Base-by-base conservation (phyloP, 192 early-diverging fungal genomes). In the Podila epicladia region DNA sequence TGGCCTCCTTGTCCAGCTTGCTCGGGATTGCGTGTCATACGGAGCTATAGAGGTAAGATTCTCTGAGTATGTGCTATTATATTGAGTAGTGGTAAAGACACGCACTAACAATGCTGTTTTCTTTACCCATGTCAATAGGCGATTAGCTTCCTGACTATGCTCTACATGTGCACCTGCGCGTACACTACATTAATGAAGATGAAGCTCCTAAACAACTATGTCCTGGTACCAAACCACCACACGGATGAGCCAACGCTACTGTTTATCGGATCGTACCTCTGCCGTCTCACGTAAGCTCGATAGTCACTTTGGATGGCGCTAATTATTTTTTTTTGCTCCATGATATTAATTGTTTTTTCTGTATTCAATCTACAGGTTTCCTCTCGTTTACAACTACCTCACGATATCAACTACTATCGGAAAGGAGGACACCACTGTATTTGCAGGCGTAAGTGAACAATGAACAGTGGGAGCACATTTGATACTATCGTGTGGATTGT, bases 331-430 rank as follows among this genome's bases (percentile, higher is more conserved):
- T 59, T 57, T 50, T n/a, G n/a, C 32, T 53, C 58, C 13, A 28
- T 64, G 20, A 11, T 9, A 9, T 37, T 37, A 37, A 37, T 37
- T 9, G 35, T 37, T 9, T 37, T 9, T 8, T 37, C 35, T 29
- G 11, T 37, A 12, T 17, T 71, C 53, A 24, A 9, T 2, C 53
- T 41, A 11, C 61, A 66, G 80, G 82, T 82, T 87, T 83, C 97
- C 97, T 11, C 87, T 99, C 45, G 97, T 95, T 71, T 98, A 98
- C 85, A 99, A 99, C 82, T 98, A 95, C 71, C 86, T 98, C 29
- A 97, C 94, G 53, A 86, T 93, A 74, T 88, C 89, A 20, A 71
- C 75, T n/a, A 71, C 73, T 22, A 73, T 79, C 53, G 67, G 69
- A 9, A 83, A 83, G 62, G 82, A 83, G 48, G 84, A 87, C 59